phyloP scores from a whole-genome alignment of 2,329 filamentous ascomycete genomes.

The Clarireedia paspali region DNA sequence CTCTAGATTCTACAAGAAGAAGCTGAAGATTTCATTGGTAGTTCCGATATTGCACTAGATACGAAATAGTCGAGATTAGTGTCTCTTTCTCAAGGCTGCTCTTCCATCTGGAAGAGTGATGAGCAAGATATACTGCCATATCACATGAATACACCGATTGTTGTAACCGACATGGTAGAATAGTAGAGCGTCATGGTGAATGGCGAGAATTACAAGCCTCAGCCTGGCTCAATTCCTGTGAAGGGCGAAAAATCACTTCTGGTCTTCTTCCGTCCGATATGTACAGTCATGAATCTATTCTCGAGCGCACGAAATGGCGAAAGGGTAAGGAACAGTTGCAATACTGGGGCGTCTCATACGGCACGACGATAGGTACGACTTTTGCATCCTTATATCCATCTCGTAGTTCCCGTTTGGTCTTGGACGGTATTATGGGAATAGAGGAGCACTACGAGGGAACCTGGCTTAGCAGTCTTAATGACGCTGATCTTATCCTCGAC shows the following conservation, averaged over 20 bases:
- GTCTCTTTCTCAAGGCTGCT: constrained; percentile 21
- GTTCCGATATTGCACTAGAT: background rate
- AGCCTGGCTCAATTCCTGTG: constrained; percentile 4
- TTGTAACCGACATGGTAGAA: constrained; percentile 42
- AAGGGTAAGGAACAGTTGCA: background rate
- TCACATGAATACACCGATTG: constrained; percentile 39
- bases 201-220: constrained; percentile 26
- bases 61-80: constrained; percentile 16
- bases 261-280: background rate
- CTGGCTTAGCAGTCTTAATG: background rate
- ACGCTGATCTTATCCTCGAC: background rate
- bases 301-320: background rate
- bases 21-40: background rate
- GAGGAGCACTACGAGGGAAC: background rate
- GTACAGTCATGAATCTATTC: background rate
- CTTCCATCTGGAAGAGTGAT: constrained; percentile 8
- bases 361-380: constrained; percentile 10
- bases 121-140: constrained; percentile 20
- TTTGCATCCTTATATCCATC: constrained; percentile 11
- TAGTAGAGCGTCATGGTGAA: constrained; percentile 36
- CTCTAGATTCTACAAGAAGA: background rate
- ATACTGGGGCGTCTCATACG: constrained; percentile 11
- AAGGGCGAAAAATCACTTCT: background rate
- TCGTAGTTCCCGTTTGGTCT: constrained; percentile 9
- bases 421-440: constrained; percentile 8